Base-by-base conservation (phyloP, 768 basidiomycete genomes). In the Suillus paluster region DNA sequence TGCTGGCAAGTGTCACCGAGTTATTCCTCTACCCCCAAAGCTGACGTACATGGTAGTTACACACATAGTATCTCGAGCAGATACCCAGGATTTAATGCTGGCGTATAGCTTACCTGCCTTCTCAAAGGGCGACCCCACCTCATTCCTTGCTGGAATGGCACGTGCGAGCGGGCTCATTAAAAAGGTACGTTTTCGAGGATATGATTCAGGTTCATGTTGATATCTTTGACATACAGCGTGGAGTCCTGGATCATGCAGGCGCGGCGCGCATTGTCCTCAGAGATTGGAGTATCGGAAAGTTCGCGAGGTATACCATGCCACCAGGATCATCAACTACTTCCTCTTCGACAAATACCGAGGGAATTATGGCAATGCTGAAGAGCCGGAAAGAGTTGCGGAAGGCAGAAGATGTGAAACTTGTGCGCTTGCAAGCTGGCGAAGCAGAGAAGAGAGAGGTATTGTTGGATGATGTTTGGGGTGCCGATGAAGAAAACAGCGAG, bases 21-120 rank as follows among this genome's bases (percentile, higher is more conserved):
- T 12, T n/a, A 39, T 58, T 45, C 8, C 54, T 42, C 44, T 56
- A 27, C 44, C 49, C n/a, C n/a, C 42, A 66, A 60, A 46, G 60
- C 48, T 61, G 66, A 70, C 57, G 68, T 61, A 54, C 53, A 45
- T 53, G 57, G 64, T 64, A 92, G 93, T 91, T 59, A 74, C 82
- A 19, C 82, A 90, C 64, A 84, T 97, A 62, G 81, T 95, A 25
- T 73, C 83, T 41, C 84, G 86, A 30, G 86, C 91, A 3, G 85
- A 84, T 67, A 76, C 83, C 36, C 89, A 95, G 70, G 95, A 97
- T 73, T 80, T 97, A 45, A 95, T 96, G 91, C 76, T 97, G n/a
- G 78, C 88, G 54, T 97, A 96, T 78, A 87, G 83, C 66, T 79
- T 95, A 15, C 92, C 95, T 4, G 92, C 89, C 9, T 95, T 96